Evolutionary conservation across 1,284 basidiomycete genomes (phyloP).

Genomic region (Cystobasidiaceae sp.): DNA sequence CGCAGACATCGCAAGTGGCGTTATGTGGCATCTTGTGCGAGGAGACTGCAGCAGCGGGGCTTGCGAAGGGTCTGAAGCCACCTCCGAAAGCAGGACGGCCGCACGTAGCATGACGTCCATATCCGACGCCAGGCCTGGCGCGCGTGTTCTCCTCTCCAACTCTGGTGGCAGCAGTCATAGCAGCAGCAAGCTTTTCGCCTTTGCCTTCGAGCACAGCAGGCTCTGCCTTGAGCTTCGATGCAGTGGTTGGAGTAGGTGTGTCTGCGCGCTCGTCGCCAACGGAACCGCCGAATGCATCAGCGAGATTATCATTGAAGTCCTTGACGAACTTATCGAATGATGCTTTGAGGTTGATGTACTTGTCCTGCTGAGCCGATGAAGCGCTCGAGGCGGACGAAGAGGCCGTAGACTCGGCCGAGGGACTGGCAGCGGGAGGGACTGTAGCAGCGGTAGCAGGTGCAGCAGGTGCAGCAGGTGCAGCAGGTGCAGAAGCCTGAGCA

Average conservation of each 20-base stretch:
- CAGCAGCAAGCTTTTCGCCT: conserved; percentile 6
- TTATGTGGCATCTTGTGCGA: conserved; percentile 30
- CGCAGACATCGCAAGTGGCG: conserved; percentile 51
- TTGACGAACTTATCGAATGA: conserved; percentile 59
- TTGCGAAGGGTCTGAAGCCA: too few relatives aligned
- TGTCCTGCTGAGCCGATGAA: background rate
- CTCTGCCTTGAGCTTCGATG: background rate
- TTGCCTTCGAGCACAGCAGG: background rate
- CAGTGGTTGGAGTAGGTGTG: background rate
- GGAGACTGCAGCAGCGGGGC: too few relatives aligned
- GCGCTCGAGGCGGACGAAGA: background rate
- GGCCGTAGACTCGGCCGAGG: background rate
- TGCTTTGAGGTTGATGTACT: conserved; percentile 46
- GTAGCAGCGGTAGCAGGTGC: background rate
- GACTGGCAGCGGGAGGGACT: background rate
- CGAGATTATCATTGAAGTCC: conserved; percentile 56
- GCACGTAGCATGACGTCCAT: too few relatives aligned
- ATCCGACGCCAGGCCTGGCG: too few relatives aligned
- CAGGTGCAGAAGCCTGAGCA: background rate
- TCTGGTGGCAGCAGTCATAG: too few relatives aligned
- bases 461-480: background rate
- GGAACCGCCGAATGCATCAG: conserved; percentile 51
- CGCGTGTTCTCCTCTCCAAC: too few relatives aligned
- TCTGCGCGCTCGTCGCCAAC: background rate
- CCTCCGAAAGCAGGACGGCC: too few relatives aligned